Conservation (phyloP, 208 protist species). For the Leishmania major region DNA sequence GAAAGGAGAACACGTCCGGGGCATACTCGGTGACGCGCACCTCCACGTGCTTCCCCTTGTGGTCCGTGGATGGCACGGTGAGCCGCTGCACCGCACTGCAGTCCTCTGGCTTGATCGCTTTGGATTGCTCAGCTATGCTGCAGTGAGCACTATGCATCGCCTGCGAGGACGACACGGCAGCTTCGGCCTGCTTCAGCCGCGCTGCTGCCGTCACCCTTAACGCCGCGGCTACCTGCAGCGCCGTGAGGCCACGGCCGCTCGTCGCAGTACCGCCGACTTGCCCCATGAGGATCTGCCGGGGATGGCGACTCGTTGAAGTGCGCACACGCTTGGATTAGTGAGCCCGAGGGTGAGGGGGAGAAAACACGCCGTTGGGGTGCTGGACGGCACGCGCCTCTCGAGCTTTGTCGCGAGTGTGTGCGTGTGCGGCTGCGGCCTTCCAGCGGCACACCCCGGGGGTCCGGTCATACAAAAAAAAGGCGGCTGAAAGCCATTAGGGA, state of each 20-base stretch:
- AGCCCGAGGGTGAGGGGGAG: background rate
- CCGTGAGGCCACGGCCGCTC: conserved; percentile 73
- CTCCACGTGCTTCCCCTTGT: background rate
- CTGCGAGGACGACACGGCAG: conserved; percentile 4
- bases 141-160: conserved; percentile 18
- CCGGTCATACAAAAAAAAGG: too few species aligned
- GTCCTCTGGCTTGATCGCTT: conserved; percentile 20
- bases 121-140: conserved; percentile 17
- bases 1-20: conserved; percentile 67
- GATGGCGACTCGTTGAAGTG: background rate
- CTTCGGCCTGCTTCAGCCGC: conserved; percentile 29
- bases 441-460: too few species aligned
- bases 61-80: conserved; percentile 18
- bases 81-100: conserved; percentile 35
- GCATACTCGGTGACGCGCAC: conserved; percentile 78
- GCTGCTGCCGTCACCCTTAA: conserved; percentile 30
- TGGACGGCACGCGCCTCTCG: background rate
- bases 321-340: background rate
- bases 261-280: conserved; percentile 53
- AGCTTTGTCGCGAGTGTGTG: background rate
- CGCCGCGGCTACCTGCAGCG: conserved; percentile 60
- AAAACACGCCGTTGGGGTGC: background rate
- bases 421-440: background rate
- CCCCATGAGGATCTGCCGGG: conserved; percentile 20
- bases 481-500: too few species aligned